Percentiles rank a stretch among this genome's conserved stretches.
These are phyloP conservation scores for Fusarium sp. DNA, from an alignment of 2,329 filamentous ascomycete genomes.

Conservation along the genomic window DNA sequence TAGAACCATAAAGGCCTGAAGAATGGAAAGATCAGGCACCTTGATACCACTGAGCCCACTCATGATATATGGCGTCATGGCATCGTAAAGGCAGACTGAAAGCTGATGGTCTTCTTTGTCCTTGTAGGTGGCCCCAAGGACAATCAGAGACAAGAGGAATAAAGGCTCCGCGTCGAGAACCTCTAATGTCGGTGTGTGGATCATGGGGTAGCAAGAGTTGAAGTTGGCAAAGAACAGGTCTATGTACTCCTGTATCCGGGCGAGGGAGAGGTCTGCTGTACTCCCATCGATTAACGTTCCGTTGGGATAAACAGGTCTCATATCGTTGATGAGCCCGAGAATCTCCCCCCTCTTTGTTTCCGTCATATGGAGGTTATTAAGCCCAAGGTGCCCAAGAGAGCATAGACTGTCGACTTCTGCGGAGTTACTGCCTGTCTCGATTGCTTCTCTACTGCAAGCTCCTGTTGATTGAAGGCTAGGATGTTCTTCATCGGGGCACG, in stretches of 20 bases:
- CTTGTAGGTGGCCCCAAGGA: neutral
- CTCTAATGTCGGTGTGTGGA: neutral
- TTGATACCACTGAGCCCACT: neutral
- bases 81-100: neutral
- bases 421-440: rapidly evolving
- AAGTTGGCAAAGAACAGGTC: neutral
- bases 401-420: neutral
- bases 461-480: rapidly evolving
- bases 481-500: neutral
- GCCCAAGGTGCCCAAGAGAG: neutral
- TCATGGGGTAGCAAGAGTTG: neutral
- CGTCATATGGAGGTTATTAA: neutral
- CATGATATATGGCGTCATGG: neutral
- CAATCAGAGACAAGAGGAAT: neutral
- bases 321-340: neutral
- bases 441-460: rapidly evolving
- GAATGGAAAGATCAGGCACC: neutral
- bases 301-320: neutral
- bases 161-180: neutral
- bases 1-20: neutral
- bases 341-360: neutral
- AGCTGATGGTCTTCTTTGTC: neutral
- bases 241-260: neutral
- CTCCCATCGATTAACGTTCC: neutral
- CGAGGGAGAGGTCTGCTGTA: neutral